Percentiles rank a stretch among this genome's conserved stretches.
phyloP scores from a whole-genome alignment of 169 alveolate genomes.

The Eimeria acervulina region DNA sequence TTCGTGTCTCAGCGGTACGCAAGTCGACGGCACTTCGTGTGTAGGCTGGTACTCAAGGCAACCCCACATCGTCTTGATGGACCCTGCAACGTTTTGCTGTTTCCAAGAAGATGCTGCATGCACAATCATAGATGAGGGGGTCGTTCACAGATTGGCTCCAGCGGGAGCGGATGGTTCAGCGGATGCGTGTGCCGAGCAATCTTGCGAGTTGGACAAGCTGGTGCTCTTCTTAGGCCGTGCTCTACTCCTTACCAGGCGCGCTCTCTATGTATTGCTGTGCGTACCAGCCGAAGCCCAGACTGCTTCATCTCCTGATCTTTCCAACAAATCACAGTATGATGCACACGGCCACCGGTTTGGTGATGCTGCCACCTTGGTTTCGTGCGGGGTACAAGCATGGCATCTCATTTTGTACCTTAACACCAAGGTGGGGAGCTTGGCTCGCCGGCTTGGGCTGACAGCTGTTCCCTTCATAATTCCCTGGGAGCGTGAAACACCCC shows the following conservation, averaged over 20 bases:
- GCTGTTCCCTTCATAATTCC: slow-evolving; percentile 58
- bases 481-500: not conserved
- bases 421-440: slow-evolving; percentile 45
- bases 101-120: slow-evolving; percentile 75
- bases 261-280: slow-evolving; percentile 59
- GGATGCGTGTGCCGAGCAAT: not conserved
- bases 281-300: not conserved
- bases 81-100: not conserved
- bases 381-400: slow-evolving; percentile 43
- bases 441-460: slow-evolving; percentile 39
- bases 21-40: not conserved
- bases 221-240: slow-evolving; percentile 66
- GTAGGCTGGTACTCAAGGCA: not conserved
- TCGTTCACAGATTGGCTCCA: not conserved
- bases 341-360: not conserved
- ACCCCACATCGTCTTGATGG: slow-evolving; percentile 30
- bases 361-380: slow-evolving; percentile 67
- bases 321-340: not conserved
- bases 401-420: not conserved
- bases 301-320: not conserved
- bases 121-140: slow-evolving; percentile 31
- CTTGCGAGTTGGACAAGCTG: slow-evolving; percentile 32
- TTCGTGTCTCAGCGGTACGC: not conserved
- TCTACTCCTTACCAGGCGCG: slow-evolving; percentile 62
- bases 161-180: not conserved